Percentiles rank a stretch among this genome's conserved stretches.
Conservation (phyloP, 106 monocot genomes). For the Phalaenopsis equestris region DNA sequence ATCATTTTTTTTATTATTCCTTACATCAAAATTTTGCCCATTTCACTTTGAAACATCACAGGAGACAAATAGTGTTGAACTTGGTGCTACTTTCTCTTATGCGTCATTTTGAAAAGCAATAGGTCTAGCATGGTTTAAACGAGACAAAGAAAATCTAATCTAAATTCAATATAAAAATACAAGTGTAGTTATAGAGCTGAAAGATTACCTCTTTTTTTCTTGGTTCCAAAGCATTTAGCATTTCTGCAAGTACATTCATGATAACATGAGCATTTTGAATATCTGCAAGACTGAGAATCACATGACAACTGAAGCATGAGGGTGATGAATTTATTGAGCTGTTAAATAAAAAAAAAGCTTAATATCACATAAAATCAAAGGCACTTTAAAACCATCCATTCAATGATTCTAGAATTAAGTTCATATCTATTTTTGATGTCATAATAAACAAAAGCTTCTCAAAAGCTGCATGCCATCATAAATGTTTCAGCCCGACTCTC, state of each 20-base stretch:
- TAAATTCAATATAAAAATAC: background rate
- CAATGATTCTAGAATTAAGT: background rate
- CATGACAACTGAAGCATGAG: background rate
- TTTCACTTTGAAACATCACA: background rate
- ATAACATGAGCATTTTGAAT: constrained; percentile 94
- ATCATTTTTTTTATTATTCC: no score
- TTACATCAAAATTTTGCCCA: background rate
- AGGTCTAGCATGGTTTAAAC: background rate
- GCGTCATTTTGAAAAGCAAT: background rate
- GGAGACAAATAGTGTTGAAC: background rate
- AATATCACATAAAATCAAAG: background rate
- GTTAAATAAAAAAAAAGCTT: background rate
- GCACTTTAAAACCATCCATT: no score
- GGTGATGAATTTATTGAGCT: background rate
- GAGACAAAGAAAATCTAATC: background rate
- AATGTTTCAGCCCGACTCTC: no score
- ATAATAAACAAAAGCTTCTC: no score
- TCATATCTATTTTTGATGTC: background rate
- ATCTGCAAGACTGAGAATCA: constrained; percentile 54
- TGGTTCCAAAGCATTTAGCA: constrained; percentile 85
- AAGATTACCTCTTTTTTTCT: constrained; percentile 72
- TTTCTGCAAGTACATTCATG: constrained; percentile 91
- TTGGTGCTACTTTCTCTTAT: background rate
- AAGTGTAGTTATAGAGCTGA: background rate
- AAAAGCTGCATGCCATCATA: no score